A percentile compares a stretch with the other conserved stretches of the same genome.
Conservation (phyloP, 345 rosid species). For the Salix caprea region DNA sequence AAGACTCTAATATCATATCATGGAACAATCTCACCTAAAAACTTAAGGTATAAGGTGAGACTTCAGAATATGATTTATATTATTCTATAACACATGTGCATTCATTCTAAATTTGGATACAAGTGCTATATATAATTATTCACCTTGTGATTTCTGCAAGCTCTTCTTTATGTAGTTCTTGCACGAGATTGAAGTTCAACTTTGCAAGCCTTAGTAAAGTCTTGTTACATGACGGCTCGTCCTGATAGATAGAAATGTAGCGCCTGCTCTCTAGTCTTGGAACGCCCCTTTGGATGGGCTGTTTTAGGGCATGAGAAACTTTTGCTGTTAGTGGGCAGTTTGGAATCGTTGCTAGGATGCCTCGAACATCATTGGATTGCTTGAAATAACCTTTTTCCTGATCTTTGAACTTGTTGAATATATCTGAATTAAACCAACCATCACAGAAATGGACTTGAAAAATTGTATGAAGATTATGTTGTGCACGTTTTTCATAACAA, state of each 20-base stretch:
- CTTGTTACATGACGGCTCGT: neutral
- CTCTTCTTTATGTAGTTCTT: slow-evolving; percentile 21
- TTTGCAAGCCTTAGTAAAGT: slow-evolving; percentile 28
- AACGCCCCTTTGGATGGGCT: slow-evolving; percentile 14
- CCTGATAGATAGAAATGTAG: slow-evolving; percentile 18
- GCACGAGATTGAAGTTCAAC: slow-evolving; percentile 31
- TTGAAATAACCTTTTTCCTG: slow-evolving; percentile 14
- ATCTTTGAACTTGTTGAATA: slow-evolving; percentile 31
- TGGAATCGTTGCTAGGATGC: neutral
- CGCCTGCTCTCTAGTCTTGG: slow-evolving; percentile 19
- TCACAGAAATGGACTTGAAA: no score
- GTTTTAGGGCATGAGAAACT: slow-evolving; percentile 14
- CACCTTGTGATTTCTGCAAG: slow-evolving; percentile 16
- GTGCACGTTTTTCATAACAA: no score
- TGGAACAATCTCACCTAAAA: no score
- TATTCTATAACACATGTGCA: no score
- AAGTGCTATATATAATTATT: no score
- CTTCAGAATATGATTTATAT: no score
- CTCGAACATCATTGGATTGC: neutral
- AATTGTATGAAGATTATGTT: no score
- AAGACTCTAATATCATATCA: no score
- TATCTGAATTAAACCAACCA: slow-evolving; percentile 10
- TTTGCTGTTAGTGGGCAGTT: slow-evolving; percentile 6
- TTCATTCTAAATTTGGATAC: no score
- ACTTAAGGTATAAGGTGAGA: no score